phyloP scores from a whole-genome alignment of 2,329 filamentous ascomycete species.

The Calonectria pteridis region DNA sequence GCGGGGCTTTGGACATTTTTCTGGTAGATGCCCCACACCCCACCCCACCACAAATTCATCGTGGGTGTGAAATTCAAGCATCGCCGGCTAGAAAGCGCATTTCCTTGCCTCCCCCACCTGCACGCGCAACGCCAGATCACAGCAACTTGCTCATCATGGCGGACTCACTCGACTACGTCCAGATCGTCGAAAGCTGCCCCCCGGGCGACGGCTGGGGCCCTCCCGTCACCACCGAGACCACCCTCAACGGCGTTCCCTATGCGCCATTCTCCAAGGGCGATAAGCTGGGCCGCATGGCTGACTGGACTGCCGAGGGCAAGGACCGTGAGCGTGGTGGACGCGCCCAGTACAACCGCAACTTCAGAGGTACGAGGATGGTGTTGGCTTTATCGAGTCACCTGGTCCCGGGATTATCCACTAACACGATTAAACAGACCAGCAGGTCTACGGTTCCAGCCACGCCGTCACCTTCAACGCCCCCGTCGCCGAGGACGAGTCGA shows the following conservation, averaged over 20 bases:
- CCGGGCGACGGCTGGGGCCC: slow-evolving; percentile 90
- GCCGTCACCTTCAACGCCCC: slow-evolving; percentile 91
- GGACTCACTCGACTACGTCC: slow-evolving; percentile 68
- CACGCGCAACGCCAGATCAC: slow-evolving; percentile 28
- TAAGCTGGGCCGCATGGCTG: slow-evolving; percentile 98
- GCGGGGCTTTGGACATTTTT: slow-evolving; percentile 50
- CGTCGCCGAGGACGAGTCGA: slow-evolving; percentile 93
- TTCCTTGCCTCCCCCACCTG: slow-evolving; percentile 34
- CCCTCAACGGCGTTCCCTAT: slow-evolving; percentile 94
- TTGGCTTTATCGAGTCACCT: background rate
- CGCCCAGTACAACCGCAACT: slow-evolving; percentile 92
- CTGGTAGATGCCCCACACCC: slow-evolving; percentile 42
- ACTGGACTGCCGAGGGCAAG: slow-evolving; percentile 95
- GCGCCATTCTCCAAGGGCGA: slow-evolving; percentile 99
- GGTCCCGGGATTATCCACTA: slow-evolving; percentile 15
- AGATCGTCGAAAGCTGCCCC: slow-evolving; percentile 79
- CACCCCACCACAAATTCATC: slow-evolving; percentile 60
- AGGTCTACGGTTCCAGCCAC: slow-evolving; percentile 93
- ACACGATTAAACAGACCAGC: slow-evolving; percentile 76
- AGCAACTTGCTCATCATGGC: slow-evolving; percentile 54
- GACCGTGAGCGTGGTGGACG: slow-evolving; percentile 83
- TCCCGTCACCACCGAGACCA: slow-evolving; percentile 83
- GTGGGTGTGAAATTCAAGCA: slow-evolving; percentile 50
- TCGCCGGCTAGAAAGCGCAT: slow-evolving; percentile 43
- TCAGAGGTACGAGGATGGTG: slow-evolving; percentile 76